These are phyloP conservation scores for Neurospora sp. DNA, from an alignment of 495 filamentous ascomycete species.

Conservation along the genomic window DNA sequence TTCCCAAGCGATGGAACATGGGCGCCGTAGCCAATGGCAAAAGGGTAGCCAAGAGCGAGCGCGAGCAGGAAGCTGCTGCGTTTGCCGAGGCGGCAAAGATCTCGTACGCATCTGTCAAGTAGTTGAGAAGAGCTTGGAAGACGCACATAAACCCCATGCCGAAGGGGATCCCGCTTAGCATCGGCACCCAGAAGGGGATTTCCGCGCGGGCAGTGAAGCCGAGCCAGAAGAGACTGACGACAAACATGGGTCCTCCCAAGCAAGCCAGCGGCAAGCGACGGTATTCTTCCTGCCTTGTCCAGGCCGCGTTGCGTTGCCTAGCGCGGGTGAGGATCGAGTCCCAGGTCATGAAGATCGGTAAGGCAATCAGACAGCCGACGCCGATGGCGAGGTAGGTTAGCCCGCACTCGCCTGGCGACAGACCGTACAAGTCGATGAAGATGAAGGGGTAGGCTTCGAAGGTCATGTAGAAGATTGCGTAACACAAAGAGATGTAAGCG, in stretches of 20 bases:
- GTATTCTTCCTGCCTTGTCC: constrained; percentile 44
- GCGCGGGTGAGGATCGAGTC: constrained; percentile 22
- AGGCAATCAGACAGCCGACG: constrained; percentile 33
- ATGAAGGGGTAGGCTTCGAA: constrained; percentile 61
- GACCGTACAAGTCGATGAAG: constrained; percentile 39
- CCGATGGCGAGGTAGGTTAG: constrained; percentile 39
- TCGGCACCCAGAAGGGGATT: constrained; percentile 55
- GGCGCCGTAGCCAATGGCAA: constrained; percentile 39
- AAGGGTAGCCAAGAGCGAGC: constrained; percentile 53
- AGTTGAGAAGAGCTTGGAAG: constrained; percentile 53
- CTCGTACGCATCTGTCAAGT: constrained; percentile 67
- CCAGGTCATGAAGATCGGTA: constrained; percentile 43
- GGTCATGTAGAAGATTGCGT: constrained; percentile 68
- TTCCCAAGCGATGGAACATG: constrained; percentile 29
- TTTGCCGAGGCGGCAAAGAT: constrained; percentile 63
- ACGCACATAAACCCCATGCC: constrained; percentile 52
- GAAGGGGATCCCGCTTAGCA: constrained; percentile 55
- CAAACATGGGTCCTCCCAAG: constrained; percentile 53
- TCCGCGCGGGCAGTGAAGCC: constrained; percentile 50
- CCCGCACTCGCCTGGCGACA: constrained; percentile 34
- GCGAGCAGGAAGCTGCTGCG: constrained; percentile 50
- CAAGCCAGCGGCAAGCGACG: constrained; percentile 59
- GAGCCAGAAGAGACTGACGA: constrained; percentile 59
- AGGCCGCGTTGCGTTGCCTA: constrained; percentile 12
- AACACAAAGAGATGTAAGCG: constrained; percentile 58